Evolutionary conservation across 1,284 basidiomycete genomes (phyloP), one percentile per base, ranked within the genome.

Genomic region (Papiliotrema terrestris): DNA sequence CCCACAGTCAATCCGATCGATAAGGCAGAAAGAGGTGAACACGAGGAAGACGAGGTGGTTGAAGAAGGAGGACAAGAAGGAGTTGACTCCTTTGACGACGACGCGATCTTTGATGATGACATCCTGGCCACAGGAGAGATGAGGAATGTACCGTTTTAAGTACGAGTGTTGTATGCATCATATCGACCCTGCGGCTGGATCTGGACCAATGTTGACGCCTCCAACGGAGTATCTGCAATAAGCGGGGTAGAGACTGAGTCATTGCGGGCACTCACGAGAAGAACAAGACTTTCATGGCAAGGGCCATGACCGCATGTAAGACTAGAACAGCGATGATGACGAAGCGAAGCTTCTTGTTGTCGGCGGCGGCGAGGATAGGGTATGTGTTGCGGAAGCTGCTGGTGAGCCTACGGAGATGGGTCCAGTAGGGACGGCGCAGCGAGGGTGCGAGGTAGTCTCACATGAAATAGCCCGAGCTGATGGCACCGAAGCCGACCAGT

Each of bases 271-370:
- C 68, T 61, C 88, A 91, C 71, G 83, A 86, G 79, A 94, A 94
- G 79, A 94, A 94, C 35, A 92, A 75, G 20, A 91, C 78, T 73
- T 92, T 90, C 81, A 94, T 89, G 13, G 86, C 83, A 25, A 94
- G 79, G 0, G 91, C 89, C 54, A 93, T 78, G 1, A 77, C 87
- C 1, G 83, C 82, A 65, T 94, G 90, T 13, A 93, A 75, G 1
- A 79, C 78, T 0, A 82, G 85, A 32, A 93, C 80, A 19, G 83
- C 73, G 51, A 94, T 78, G 61, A 94, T 86, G 45, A 95, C 75
- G 5, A 91, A 82, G 22, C 90, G 84, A 0, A 86, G 85, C 6
- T 89, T 82, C 71, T 93, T 93, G 59, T 88, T 85, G 71, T 93
- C 89, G 35, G 87, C 86, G n/a, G 84, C 82, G 25, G 87, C 84